These are phyloP conservation scores for Phialophora macrospora DNA, from an alignment of 2,329 filamentous ascomycete genomes.

Conservation along the genomic window DNA sequence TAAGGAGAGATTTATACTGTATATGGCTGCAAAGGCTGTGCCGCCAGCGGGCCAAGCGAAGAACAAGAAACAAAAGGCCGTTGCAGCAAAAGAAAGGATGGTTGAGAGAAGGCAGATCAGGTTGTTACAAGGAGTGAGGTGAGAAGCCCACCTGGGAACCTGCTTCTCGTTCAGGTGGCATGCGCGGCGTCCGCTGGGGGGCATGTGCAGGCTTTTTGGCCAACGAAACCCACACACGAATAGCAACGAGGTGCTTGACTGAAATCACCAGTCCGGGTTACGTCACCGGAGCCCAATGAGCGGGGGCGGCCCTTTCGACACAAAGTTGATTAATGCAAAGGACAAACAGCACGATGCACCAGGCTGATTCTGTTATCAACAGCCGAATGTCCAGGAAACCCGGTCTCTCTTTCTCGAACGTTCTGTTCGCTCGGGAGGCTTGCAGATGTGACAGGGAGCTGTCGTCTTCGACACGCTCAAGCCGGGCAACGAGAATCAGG, in stretches of 20 bases:
- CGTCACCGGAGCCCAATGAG: constrained; percentile 2
- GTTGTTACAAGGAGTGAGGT: constrained; percentile 18
- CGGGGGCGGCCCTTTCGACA: not conserved
- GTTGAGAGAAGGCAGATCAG: constrained; percentile 14
- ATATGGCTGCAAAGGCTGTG: not conserved
- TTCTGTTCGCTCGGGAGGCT: not conserved
- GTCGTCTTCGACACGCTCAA: not conserved
- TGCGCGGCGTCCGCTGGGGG: not conserved
- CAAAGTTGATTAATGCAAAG: not conserved
- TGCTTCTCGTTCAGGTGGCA: constrained; percentile 1
- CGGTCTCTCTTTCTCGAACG: not conserved
- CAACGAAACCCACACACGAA: not conserved
- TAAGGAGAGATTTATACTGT: not conserved
- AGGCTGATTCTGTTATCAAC: not conserved
- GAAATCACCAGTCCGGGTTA: not conserved
- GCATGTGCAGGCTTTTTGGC: constrained; percentile 7
- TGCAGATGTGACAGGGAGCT: not conserved
- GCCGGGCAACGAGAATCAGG: constrained; percentile 1
- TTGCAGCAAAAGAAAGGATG: constrained; percentile 10
- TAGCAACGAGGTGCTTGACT: not conserved
- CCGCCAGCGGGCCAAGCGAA: constrained; percentile 2
- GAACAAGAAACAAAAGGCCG: constrained; percentile 12
- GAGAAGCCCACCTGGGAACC: constrained; percentile 10
- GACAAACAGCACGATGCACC: not conserved
- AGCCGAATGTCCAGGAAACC: not conserved